Percentiles rank a stretch among this genome's conserved stretches.
Evolutionary conservation across 176 grass and related monocot species (phyloP).

Genomic region (Lolium rigidum): DNA sequence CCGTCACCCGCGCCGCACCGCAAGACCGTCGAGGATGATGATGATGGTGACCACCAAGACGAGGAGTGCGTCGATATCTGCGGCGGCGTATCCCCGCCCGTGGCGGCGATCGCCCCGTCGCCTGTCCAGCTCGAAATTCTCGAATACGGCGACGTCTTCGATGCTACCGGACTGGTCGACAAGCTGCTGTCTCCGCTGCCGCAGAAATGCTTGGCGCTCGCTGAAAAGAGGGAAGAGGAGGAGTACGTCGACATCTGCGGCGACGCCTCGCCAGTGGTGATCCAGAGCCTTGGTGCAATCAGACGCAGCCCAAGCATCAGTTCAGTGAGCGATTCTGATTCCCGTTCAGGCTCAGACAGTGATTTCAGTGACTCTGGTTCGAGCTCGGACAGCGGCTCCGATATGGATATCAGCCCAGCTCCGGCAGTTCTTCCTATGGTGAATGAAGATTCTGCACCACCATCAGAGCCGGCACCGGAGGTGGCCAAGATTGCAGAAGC

Average conservation of each 20-base stretch:
- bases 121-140: not conserved
- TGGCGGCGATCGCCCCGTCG: not conserved
- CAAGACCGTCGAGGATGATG: not conserved
- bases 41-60: not conserved
- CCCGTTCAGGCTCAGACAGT: not conserved
- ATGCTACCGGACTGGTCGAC: not conserved
- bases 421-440: not conserved
- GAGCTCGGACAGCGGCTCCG: not conserved
- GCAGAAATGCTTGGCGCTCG: slow-evolving; percentile 13
- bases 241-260: slow-evolving; percentile 51
- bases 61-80: slow-evolving; percentile 10
- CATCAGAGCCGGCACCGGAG: not conserved
- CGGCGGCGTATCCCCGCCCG: not conserved
- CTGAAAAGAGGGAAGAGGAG: not conserved
- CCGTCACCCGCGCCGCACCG: not conserved
- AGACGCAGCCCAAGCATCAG: not conserved
- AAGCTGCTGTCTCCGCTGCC: slow-evolving; percentile 15
- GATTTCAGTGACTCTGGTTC: slow-evolving; percentile 1
- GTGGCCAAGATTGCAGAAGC: not conserved
- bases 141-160: not conserved
- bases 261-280: slow-evolving; percentile 36
- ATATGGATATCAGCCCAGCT: not conserved
- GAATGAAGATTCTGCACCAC: not conserved
- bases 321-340: slow-evolving; percentile 16
- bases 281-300: not conserved